phyloP scores from a whole-genome alignment of 345 rosid species.

The Eucalyptus grandis region DNA sequence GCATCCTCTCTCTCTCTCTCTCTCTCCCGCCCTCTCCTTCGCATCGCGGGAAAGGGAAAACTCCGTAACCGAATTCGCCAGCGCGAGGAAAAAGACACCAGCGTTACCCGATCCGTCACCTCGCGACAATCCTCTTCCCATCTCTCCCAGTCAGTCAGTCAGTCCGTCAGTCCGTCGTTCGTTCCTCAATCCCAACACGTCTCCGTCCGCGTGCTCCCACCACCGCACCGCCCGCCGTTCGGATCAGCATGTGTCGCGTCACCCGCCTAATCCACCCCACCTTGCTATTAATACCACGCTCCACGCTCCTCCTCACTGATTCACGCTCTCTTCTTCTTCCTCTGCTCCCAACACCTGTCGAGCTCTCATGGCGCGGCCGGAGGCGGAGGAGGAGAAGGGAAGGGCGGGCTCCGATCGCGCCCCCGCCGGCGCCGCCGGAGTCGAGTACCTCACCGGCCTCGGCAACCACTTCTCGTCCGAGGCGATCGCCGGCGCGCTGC shows the following conservation, averaged over 20 bases:
- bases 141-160: background rate
- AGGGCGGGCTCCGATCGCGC: background rate
- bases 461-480: conserved; percentile 74
- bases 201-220: background rate
- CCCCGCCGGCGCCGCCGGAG: background rate
- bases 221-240: background rate
- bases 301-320: background rate
- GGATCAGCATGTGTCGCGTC: background rate
- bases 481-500: conserved; percentile 70
- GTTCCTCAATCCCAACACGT: background rate
- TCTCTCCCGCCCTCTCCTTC: background rate
- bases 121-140: background rate
- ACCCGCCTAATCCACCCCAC: background rate
- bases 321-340: background rate
- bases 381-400: background rate
- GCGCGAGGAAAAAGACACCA: too few species aligned
- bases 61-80: background rate
- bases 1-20: background rate
- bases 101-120: background rate
- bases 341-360: background rate
- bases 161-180: background rate
- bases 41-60: background rate
- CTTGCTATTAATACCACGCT: background rate
- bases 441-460: conserved; percentile 47
- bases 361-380: background rate